Conservation (phyloP, 1,139 yeast species). For the Arxiozyma telluris region DNA sequence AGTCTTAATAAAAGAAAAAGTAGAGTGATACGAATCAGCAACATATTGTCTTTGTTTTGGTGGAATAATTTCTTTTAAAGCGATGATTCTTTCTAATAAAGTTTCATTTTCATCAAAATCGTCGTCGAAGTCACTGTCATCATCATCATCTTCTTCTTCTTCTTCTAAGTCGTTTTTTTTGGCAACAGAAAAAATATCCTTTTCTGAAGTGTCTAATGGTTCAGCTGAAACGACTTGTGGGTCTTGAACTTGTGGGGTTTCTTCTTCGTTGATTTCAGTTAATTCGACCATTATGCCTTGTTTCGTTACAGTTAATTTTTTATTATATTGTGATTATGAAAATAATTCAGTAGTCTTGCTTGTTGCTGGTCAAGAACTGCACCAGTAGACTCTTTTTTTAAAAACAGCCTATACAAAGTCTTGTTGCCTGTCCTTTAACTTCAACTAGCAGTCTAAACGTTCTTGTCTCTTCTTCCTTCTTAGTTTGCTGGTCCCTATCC, state of each 20-base stretch:
- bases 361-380: not conserved
- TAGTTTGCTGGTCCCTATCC: not conserved
- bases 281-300: conserved; percentile 24
- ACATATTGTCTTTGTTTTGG: conserved; percentile 64
- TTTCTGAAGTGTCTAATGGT: conserved; percentile 14
- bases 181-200: conserved; percentile 8
- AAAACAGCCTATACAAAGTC: too few relatives aligned
- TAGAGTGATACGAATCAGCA: conserved; percentile 31
- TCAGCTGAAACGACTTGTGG: conserved; percentile 21
- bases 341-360: not conserved
- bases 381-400: not conserved
- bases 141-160: conserved; percentile 38
- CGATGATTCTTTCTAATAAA: conserved; percentile 73
- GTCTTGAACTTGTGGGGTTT: conserved; percentile 14
- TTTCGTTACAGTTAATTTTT: not conserved
- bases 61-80: conserved; percentile 84
- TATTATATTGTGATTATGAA: not conserved
- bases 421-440: not conserved
- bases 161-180: not conserved
- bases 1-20: conserved; percentile 36
- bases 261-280: conserved; percentile 30
- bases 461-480: not conserved
- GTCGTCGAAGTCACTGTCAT: conserved; percentile 58
- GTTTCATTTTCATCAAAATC: conserved; percentile 80
- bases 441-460: not conserved